Evolutionary conservation across 2,329 filamentous ascomycete genomes (phyloP).

Genomic region (Coniochaeta sp.): DNA sequence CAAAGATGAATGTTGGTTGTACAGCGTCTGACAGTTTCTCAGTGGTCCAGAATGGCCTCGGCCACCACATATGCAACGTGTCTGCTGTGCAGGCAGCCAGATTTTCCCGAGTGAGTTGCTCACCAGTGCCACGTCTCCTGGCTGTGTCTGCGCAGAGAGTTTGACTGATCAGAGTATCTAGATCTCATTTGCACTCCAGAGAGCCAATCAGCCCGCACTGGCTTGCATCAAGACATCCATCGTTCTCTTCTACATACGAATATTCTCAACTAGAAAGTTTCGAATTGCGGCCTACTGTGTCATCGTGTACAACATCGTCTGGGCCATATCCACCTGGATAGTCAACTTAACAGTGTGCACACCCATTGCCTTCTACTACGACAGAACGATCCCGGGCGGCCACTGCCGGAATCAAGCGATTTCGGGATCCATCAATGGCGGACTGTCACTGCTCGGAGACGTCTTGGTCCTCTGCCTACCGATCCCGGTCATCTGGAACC

Average conservation of each 20-base stretch:
- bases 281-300: constrained; percentile 8
- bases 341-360: constrained; percentile 13
- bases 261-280: constrained; percentile 9
- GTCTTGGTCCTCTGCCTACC: background rate
- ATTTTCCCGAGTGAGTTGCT: constrained; percentile 2
- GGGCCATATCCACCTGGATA: constrained; percentile 10
- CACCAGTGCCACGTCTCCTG: background rate
- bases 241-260: constrained; percentile 13
- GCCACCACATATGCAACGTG: constrained; percentile 7
- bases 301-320: constrained; percentile 10
- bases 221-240: constrained; percentile 13
- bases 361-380: constrained; percentile 11
- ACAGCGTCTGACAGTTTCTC: background rate
- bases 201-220: constrained; percentile 9
- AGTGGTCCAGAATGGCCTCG: constrained; percentile 7
- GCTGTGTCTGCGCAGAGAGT: background rate
- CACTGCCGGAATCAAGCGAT: constrained; percentile 10
- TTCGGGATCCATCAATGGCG: constrained; percentile 10
- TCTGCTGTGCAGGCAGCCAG: background rate
- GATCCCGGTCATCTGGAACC: background rate
- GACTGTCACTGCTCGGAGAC: constrained; percentile 6
- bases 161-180: background rate
- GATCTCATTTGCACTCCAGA: constrained; percentile 10
- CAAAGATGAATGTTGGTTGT: background rate
- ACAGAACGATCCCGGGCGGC: constrained; percentile 9